Conservation (phyloP, 1,284 basidiomycete species). For the Rhodotorula sp. region DNA sequence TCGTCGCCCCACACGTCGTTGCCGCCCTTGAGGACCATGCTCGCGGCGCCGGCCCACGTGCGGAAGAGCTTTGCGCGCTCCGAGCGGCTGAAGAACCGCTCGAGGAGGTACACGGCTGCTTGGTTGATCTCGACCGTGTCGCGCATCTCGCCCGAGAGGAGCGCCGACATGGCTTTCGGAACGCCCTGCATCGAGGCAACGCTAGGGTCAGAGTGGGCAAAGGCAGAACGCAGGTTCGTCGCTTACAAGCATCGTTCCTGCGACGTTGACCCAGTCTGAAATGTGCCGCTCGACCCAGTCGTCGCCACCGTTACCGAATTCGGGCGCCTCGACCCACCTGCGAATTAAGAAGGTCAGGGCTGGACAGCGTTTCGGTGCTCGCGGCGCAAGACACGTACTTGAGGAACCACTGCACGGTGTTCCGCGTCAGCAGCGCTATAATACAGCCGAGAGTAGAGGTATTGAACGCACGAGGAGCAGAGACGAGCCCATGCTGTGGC, state of each 20-base stretch:
- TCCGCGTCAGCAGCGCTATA: neutral
- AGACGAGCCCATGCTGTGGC: constrained; percentile 61
- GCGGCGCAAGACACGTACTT: too few relatives aligned
- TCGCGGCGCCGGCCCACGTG: constrained; percentile 84
- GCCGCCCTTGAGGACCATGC: constrained; percentile 42
- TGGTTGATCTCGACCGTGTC: constrained; percentile 55
- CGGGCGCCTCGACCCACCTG: constrained; percentile 79
- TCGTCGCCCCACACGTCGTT: constrained; percentile 77
- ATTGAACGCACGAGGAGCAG: constrained; percentile 32
- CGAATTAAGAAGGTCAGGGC: too few relatives aligned
- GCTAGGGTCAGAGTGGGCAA: constrained; percentile 3
- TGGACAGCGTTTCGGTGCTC: too few relatives aligned
- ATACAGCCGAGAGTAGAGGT: neutral
- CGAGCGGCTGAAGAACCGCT: constrained; percentile 80
- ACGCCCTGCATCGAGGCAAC: constrained; percentile 50
- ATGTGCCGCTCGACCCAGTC: constrained; percentile 83
- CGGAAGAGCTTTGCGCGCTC: constrained; percentile 91
- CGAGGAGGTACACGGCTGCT: constrained; percentile 58
- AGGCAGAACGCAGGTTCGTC: constrained; percentile 17
- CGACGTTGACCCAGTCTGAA: constrained; percentile 64
- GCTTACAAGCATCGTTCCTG: constrained; percentile 72
- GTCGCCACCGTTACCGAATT: constrained; percentile 79
- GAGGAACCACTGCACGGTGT: constrained; percentile 25
- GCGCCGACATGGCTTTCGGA: constrained; percentile 91
- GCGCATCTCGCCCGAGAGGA: constrained; percentile 91